These are phyloP conservation scores for Saccharomyces jurei DNA, from an alignment of 805 yeast genomes.

Conservation along the genomic window DNA sequence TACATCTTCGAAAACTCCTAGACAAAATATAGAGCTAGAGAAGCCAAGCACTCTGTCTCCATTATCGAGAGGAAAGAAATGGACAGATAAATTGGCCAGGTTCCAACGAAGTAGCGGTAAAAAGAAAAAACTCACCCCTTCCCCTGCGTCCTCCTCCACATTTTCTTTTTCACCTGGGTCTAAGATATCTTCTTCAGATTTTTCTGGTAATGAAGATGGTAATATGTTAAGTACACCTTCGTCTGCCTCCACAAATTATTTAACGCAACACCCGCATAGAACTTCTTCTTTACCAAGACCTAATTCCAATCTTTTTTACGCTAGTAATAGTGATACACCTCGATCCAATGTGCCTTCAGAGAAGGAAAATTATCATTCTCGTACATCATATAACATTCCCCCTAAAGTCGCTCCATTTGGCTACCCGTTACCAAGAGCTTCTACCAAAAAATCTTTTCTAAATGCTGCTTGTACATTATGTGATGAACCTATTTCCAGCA, in stretches of 20 bases:
- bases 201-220: background rate
- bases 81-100: conserved; percentile 20
- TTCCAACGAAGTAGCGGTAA: conserved; percentile 11
- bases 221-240: background rate
- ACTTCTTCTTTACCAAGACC: conserved; percentile 27
- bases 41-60: conserved; percentile 10
- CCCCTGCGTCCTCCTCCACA: conserved; percentile 4
- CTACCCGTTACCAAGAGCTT: conserved; percentile 4
- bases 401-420: conserved; percentile 14
- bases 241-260: background rate
- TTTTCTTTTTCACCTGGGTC: conserved; percentile 1
- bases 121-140: conserved; percentile 6
- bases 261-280: conserved; percentile 13
- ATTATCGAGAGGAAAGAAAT: conserved; percentile 16
- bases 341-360: background rate
- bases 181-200: background rate
- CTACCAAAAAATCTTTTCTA: conserved; percentile 21
- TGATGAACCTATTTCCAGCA: conserved; percentile 41
- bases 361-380: background rate
- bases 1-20: conserved; percentile 5
- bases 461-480: conserved; percentile 36
- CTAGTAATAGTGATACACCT: background rate
- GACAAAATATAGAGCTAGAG: background rate
- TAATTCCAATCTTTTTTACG: conserved; percentile 3
- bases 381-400: conserved; percentile 3